Conservation (phyloP, 345 rosid genomes). For the Hibiscus tridactylites region DNA sequence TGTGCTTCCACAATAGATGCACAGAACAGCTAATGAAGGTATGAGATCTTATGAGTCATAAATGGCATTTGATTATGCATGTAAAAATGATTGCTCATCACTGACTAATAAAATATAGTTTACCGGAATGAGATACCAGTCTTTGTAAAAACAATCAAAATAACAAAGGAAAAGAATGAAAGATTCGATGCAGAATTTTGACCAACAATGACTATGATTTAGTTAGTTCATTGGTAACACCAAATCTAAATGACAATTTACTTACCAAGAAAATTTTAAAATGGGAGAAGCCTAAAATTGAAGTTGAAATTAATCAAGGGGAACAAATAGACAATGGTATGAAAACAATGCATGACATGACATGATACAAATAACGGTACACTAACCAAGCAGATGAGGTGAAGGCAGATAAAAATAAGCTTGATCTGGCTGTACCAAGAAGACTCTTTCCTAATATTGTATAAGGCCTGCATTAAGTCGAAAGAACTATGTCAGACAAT, state of each 20-base stretch:
- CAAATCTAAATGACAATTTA: background rate
- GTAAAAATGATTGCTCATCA: background rate
- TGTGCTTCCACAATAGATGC: background rate
- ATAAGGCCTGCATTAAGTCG: constrained; percentile 47
- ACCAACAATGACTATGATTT: background rate
- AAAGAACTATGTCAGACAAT: constrained; percentile 12
- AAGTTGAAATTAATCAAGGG: background rate
- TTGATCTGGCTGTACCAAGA: constrained; percentile 86
- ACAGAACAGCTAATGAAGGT: background rate
- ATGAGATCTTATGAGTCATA: background rate
- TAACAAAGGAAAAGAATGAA: background rate
- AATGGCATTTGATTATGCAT: background rate
- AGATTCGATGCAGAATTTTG: background rate
- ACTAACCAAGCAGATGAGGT: constrained; percentile 91
- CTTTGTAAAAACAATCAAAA: background rate
- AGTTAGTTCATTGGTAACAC: background rate
- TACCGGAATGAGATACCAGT: background rate
- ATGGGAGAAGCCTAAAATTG: background rate
- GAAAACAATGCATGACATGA: constrained; percentile 3
- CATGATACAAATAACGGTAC: constrained; percentile 1
- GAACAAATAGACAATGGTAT: background rate
- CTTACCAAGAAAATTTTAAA: background rate
- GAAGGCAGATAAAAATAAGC: constrained; percentile 78
- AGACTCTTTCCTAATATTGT: constrained; percentile 72
- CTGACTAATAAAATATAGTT: background rate